Evolutionary conservation across 805 yeast genomes (phyloP).

Genomic region (Saccharomyces cerevisiae): DNA sequence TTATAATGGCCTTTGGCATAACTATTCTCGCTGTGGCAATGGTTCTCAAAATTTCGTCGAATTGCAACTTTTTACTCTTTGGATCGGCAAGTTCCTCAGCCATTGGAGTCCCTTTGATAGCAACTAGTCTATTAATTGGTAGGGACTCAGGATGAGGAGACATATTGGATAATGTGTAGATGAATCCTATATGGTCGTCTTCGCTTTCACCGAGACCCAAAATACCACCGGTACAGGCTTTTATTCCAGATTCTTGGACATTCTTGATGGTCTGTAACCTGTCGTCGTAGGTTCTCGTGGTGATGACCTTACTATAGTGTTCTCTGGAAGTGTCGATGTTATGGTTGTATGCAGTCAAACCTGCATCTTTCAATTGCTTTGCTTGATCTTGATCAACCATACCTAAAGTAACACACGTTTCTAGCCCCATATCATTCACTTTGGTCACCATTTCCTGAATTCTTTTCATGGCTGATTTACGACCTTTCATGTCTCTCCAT

Average conservation of each 20-base stretch:
- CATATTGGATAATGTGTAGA: conserved; percentile 60
- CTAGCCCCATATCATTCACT: conserved; percentile 61
- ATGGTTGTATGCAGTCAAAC: conserved; percentile 76
- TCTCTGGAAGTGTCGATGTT: conserved; percentile 75
- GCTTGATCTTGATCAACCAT: conserved; percentile 68
- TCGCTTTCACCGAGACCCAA: conserved; percentile 69
- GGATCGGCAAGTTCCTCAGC: conserved; percentile 41
- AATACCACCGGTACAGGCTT: conserved; percentile 74
- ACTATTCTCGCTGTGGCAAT: conserved; percentile 67
- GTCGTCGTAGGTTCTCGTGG: conserved; percentile 66
- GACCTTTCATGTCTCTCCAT: conserved; percentile 78
- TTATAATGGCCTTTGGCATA: conserved; percentile 64
- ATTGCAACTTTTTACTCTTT: conserved; percentile 40
- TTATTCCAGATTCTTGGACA: conserved; percentile 55
- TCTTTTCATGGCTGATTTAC: conserved; percentile 56
- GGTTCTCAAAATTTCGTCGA: conserved; percentile 58
- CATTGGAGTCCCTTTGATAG: conserved; percentile 73
- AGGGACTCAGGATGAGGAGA: conserved; percentile 70
- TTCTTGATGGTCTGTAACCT: conserved; percentile 57
- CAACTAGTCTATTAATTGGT: conserved; percentile 73
- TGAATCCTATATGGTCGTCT: conserved; percentile 61
- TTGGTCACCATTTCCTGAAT: conserved; percentile 57
- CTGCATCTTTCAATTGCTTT: conserved; percentile 49
- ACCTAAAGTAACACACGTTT: conserved; percentile 73
- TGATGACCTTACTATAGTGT: conserved; percentile 62